phyloP scores from a whole-genome alignment of 176 grass and related monocot species.

The Oryza nivara region DNA sequence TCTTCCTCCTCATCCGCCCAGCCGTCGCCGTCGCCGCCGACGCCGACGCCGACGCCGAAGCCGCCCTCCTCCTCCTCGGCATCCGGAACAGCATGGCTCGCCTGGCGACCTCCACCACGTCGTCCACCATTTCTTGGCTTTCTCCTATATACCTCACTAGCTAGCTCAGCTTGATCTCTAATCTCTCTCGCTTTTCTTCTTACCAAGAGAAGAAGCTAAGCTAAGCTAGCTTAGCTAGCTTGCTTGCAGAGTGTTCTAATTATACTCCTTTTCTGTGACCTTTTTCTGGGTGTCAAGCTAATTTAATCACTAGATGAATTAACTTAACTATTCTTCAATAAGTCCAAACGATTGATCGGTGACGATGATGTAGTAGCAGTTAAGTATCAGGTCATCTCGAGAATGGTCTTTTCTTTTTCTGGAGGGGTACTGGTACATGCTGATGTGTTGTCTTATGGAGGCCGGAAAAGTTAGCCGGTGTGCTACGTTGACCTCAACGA shows the following conservation, averaged over 20 bases:
- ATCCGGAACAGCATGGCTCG: constrained; percentile 38
- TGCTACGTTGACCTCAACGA: constrained; percentile 12
- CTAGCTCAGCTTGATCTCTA: not conserved
- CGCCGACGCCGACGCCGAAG: not conserved
- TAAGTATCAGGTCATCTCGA: not conserved
- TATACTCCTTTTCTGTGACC: constrained; percentile 15
- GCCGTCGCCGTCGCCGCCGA: not conserved
- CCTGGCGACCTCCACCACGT: not conserved
- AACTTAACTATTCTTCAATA: not conserved
- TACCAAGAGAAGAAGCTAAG: not conserved
- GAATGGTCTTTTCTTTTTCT: constrained; percentile 20
- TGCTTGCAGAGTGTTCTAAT: not conserved
- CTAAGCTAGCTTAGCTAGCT: not conserved
- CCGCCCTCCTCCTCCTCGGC: constrained; percentile 10
- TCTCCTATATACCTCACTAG: not conserved
- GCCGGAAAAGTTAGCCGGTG: not conserved
- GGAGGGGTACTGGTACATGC: constrained; percentile 2
- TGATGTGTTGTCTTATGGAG: constrained; percentile 31
- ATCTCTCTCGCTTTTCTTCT: not conserved
- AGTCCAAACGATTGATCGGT: not conserved
- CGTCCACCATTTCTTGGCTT: not conserved
- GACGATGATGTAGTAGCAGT: not conserved
- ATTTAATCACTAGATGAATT: not conserved
- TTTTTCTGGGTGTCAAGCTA: not conserved
- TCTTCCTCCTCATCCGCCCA: constrained; percentile 27